Base-by-base conservation (phyloP, 192 early-diverging fungal species). In the Phycomyces nitens region DNA sequence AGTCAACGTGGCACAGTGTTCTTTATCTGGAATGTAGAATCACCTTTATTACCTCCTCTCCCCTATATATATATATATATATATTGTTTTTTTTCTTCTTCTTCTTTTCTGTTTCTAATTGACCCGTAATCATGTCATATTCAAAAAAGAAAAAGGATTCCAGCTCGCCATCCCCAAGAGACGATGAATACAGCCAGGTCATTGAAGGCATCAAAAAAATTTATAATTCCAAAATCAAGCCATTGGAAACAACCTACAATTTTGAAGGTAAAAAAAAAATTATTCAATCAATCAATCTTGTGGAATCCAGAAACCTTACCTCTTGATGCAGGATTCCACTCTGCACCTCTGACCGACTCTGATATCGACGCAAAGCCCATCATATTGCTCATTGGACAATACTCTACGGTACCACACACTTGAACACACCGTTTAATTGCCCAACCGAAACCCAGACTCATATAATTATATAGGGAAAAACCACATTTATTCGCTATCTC, bases 301-400 rank as follows among this genome's bases (percentile, higher is more conserved):
- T n/a, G n/a, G n/a, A n/a, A n/a, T n/a, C n/a, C n/a, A n/a, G n/a
- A 34, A 34, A 34, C 29, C 29, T 34, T 34, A 7, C 3, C 5
- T 7, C 1, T n/a, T 58, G 3, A 5, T 44, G 7, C 49, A 71
- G 76, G 73, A 27, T 89, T 88, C 50, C 83, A 87, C 53, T 88
- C 89, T 21, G 80, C 86, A 24, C 86, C 89, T 11, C 61, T 90
- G 34, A 87, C 87, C 5, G 78, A 86, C 52, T 84, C 87, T 64
- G 90, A 93, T 68, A 88, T 93, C 61, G 80, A 76, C 21, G 88
- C 92, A n/a, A 89, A 90, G 72, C 92, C 92, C 5, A 89, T 92
- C 77, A 86, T 94, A 2, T 69, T 94, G 23, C 76, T 94, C 23
- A 79, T 94, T 62, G 92, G 92, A 21, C 91, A 92, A 72, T 94